Evolutionary conservation across 2,329 filamentous ascomycete genomes (phyloP).

Genomic region (Fusarium sp.): DNA sequence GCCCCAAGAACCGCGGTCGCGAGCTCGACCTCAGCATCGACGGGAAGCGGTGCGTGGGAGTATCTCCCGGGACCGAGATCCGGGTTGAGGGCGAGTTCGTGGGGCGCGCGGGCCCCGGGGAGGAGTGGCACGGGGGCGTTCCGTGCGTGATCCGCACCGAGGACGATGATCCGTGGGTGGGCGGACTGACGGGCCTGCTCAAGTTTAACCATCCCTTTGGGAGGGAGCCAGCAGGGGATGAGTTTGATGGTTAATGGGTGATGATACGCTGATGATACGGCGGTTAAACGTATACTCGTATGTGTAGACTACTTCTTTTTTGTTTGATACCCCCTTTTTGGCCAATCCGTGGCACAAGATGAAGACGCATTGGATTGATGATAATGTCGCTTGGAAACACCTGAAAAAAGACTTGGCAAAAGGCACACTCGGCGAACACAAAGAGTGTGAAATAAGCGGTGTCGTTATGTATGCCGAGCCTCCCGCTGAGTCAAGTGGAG

Average conservation of each 20-base stretch:
- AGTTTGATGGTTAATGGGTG: conserved; percentile 41
- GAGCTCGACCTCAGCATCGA: conserved; percentile 86
- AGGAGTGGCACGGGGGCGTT: conserved; percentile 80
- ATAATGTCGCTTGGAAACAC: background rate
- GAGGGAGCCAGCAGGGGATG: conserved; percentile 49
- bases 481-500: background rate
- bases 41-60: conserved; percentile 75
- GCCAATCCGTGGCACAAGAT: background rate
- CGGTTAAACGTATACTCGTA: background rate
- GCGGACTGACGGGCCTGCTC: conserved; percentile 88
- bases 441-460: background rate
- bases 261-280: background rate
- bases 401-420: background rate
- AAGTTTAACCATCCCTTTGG: conserved; percentile 99
- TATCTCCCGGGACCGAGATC: conserved; percentile 84
- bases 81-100: conserved; percentile 90
- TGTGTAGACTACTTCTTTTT: conserved; percentile 6
- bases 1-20: conserved; percentile 80
- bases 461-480: conserved; percentile 2
- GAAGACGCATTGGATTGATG: background rate
- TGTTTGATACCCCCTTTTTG: conserved; percentile 32
- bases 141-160: conserved; percentile 86
- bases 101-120: conserved; percentile 54
- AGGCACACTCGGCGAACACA: background rate
- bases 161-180: conserved; percentile 95